A percentile compares a stretch with the other conserved stretches of the same genome.
These are phyloP conservation scores for Botrytis hyacinthi DNA, from an alignment of 2,329 filamentous ascomycete genomes.

Conservation along the genomic window DNA sequence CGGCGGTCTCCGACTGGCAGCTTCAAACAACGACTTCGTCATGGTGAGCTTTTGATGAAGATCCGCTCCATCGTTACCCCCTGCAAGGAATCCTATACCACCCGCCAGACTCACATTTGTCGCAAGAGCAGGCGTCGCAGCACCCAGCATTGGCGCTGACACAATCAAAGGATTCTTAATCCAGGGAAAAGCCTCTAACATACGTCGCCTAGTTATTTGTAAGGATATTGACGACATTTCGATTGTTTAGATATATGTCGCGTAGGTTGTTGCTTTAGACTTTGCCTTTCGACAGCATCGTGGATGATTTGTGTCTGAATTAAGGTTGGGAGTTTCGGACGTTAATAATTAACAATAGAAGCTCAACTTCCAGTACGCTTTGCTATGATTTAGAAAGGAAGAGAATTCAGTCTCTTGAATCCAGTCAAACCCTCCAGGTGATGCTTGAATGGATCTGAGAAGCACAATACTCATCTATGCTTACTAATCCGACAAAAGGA, in stretches of 20 bases:
- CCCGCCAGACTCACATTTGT: conserved; percentile 58
- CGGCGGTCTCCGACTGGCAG: not conserved
- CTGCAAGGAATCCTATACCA: conserved; percentile 49
- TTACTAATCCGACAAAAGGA: not conserved
- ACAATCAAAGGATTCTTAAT: conserved; percentile 46
- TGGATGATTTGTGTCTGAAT: not conserved
- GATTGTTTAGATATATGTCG: not conserved
- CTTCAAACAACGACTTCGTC: not conserved
- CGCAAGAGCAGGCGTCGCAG: conserved; percentile 55
- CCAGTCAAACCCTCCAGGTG: no score
- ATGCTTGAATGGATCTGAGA: not conserved
- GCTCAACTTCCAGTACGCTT: not conserved
- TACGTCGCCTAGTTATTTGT: not conserved
- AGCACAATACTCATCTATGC: not conserved
- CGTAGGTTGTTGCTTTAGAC: not conserved
- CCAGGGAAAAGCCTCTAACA: conserved; percentile 15
- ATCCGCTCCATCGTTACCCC: conserved; percentile 36
- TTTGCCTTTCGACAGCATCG: not conserved
- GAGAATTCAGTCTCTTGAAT: not conserved
- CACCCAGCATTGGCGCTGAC: conserved; percentile 66
- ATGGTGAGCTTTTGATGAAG: conserved; percentile 20
- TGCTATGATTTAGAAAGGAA: not conserved
- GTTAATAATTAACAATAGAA: not conserved
- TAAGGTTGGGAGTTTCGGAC: not conserved
- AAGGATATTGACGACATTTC: not conserved